phyloP scores from a whole-genome alignment of 2,329 filamentous ascomycete genomes.

The Fusarium newnesense region DNA sequence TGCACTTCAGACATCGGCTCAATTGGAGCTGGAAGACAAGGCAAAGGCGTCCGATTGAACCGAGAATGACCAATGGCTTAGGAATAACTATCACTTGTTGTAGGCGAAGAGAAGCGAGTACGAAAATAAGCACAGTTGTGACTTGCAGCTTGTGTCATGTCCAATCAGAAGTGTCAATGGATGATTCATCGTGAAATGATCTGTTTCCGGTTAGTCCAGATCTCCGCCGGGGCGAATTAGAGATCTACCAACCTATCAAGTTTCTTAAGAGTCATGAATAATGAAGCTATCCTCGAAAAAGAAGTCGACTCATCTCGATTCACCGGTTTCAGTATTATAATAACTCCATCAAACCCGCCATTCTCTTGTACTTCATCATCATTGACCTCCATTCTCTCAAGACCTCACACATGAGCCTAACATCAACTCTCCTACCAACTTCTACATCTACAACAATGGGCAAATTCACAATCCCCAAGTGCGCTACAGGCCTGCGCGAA shows the following conservation, averaged over 20 bases:
- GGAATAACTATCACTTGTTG: neutral
- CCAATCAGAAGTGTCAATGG: neutral
- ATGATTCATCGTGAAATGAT: neutral
- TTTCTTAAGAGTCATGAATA: neutral
- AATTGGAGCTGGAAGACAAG: too few relatives aligned
- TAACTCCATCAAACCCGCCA: rapidly evolving
- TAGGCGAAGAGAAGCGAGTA: neutral
- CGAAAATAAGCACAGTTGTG: neutral
- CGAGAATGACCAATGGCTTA: rapidly evolving
- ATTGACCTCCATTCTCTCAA: too few relatives aligned
- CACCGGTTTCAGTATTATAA: neutral
- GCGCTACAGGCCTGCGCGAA: slow-evolving; percentile 20
- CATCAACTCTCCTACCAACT: neutral
- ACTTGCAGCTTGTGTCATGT: too few relatives aligned
- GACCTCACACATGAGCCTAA: neutral
- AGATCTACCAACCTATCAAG: neutral
- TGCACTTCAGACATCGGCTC: neutral
- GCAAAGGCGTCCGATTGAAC: too few relatives aligned
- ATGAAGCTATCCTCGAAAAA: neutral
- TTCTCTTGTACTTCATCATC: neutral
- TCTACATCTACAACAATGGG: neutral
- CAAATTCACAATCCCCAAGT: slow-evolving; percentile 7
- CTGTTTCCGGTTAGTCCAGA: neutral
- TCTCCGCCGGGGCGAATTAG: too few relatives aligned
- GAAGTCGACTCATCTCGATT: slow-evolving; percentile 15